A percentile compares a stretch with the other conserved stretches of the same genome.
Conservation (phyloP, 2,329 filamentous ascomycete genomes). For the Aspergillus bombycis region DNA sequence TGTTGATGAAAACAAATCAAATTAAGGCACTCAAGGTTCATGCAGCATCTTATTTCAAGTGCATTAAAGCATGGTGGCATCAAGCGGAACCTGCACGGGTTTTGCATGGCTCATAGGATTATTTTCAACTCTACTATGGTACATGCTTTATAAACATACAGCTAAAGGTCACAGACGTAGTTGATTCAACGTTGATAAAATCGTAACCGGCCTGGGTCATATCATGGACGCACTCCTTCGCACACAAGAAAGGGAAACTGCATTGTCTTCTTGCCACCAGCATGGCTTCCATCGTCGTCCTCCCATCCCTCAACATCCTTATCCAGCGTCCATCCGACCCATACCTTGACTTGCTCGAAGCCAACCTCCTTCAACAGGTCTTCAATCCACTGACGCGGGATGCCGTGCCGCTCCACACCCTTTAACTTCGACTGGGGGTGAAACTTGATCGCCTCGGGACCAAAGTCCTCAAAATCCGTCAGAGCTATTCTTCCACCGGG, state of each 20-base stretch:
- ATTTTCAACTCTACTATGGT: background rate
- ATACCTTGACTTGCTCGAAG: constrained; percentile 53
- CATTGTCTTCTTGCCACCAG: constrained; percentile 30
- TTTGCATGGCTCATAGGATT: background rate
- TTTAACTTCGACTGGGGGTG: constrained; percentile 57
- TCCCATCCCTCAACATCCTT: constrained; percentile 56
- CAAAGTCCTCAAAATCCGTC: constrained; percentile 63
- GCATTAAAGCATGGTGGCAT: background rate
- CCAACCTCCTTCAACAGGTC: constrained; percentile 51
- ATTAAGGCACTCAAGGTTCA: background rate
- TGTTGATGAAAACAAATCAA: background rate
- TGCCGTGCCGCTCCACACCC: constrained; percentile 59
- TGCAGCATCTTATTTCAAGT: background rate
- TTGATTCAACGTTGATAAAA: background rate
- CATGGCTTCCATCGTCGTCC: constrained; percentile 32
- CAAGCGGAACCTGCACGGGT: too few relatives aligned
- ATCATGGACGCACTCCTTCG: constrained; percentile 31
- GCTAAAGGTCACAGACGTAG: background rate
- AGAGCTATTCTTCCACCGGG: constrained; percentile 54
- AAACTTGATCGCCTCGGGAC: constrained; percentile 55
- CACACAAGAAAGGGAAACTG: constrained; percentile 49
- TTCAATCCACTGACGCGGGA: constrained; percentile 46
- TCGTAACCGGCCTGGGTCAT: fast-evolving
- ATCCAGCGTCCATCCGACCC: constrained; percentile 52
- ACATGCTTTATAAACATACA: background rate